Evolutionary conservation across 306 rosid genomes (phyloP).

Genomic region (Cucumis hystrix): DNA sequence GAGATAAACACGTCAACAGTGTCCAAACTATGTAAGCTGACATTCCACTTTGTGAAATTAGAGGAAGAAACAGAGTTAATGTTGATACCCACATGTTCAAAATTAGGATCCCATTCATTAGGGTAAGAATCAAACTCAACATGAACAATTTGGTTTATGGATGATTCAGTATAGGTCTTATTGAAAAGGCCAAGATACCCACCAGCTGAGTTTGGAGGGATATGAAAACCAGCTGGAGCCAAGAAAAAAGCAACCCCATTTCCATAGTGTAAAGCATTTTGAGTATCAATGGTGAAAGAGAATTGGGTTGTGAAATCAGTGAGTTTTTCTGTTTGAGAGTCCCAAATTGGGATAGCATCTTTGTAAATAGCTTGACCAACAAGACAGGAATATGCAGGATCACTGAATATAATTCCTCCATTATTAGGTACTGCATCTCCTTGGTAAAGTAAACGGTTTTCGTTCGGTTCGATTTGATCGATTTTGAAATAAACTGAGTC

Average conservation of each 20-base stretch:
- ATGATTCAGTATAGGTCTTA: neutral
- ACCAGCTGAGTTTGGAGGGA: neutral
- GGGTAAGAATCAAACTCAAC: neutral
- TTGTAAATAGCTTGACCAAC: neutral
- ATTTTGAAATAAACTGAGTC: neutral
- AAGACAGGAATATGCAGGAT: neutral
- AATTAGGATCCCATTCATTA: neutral
- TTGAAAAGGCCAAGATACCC: slow-evolving; percentile 1
- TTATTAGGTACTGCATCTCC: neutral
- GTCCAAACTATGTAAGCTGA: neutral
- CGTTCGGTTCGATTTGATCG: neutral
- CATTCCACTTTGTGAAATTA: neutral
- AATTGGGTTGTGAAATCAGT: neutral
- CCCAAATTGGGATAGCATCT: neutral
- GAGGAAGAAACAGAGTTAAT: neutral
- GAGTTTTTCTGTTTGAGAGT: neutral
- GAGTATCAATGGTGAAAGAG: neutral
- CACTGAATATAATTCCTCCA: neutral
- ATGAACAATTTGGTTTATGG: neutral
- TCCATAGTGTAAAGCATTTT: neutral
- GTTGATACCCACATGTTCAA: slow-evolving; percentile 6
- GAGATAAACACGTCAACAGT: neutral
- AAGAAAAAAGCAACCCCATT: slow-evolving; percentile 2
- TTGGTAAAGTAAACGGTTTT: neutral
- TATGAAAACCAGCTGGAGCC: neutral